A percentile compares a stretch with the other conserved stretches of the same genome.
Conservation (phyloP, 177 flowering plant species). For the Telopea speciosissima region DNA sequence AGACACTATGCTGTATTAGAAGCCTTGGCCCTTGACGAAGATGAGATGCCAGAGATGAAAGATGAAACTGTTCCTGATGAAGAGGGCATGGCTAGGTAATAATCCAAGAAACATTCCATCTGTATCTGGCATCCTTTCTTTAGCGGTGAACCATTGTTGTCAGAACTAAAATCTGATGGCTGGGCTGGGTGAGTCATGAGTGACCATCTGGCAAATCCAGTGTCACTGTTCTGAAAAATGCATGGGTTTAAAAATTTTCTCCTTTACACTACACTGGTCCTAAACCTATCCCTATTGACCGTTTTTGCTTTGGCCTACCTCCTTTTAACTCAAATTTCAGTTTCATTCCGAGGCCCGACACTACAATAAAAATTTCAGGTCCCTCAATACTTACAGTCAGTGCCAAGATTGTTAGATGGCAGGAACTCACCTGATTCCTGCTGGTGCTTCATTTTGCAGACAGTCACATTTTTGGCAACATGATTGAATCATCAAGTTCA, state of each 20-base stretch:
- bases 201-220: too few species aligned
- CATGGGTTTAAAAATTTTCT: too few species aligned
- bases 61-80: conserved; percentile 96
- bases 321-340: too few species aligned
- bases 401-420: neutral
- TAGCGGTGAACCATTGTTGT: too few species aligned
- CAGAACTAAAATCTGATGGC: too few species aligned
- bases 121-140: neutral
- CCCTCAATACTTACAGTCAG: neutral
- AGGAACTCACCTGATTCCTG: neutral
- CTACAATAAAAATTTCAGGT: neutral
- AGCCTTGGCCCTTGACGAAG: conserved; percentile 89
- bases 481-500: neutral
- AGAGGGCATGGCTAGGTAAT: conserved; percentile 91
- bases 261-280: too few species aligned
- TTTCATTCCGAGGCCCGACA: too few species aligned
- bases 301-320: too few species aligned
- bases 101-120: conserved; percentile 1
- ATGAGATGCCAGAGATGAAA: conserved; percentile 76
- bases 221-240: too few species aligned
- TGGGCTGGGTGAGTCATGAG: too few species aligned
- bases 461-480: neutral
- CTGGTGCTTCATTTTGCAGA: neutral
- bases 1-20: conserved; percentile 89
- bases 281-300: too few species aligned